Evolutionary conservation across 2,329 filamentous ascomycete species (phyloP), one percentile per base, ranked within the genome.

Genomic region (Nemania diffusa): DNA sequence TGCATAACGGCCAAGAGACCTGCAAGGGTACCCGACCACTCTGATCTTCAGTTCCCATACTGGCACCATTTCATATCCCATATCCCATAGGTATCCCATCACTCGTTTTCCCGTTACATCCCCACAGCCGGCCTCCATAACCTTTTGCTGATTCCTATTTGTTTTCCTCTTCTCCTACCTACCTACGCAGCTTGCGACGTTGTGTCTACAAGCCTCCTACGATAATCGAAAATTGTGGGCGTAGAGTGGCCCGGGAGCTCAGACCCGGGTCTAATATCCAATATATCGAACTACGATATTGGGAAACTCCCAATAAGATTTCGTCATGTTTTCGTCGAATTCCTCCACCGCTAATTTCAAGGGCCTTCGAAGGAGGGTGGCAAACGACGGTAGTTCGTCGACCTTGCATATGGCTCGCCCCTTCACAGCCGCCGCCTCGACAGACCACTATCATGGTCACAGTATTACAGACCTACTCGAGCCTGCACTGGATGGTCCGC

Each of bases 401-500:
- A 62, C 69, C 51, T 57, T 70, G 64, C 69, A 74, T 63, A 63
- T 63, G 42, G 32, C 68, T 57, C 69, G 68, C 42, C 69, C 68
- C 62, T 70, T 67, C 8, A 70, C 69, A 32, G 56, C 71, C 37
- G 56, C 71, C 37, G 59, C 66, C 46, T 66, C 69, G 56, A 53
- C 70, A 50, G 62, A 68, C 62, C 62, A 67, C 55, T 64, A 65
- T 57, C 53, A 66, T 37, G 57, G 57, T 26, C 55, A 71, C 40
- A 52, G 60, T 63, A 62, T 81, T 55, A 74, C 79, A 66, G 83
- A 85, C 65, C 80, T 86, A 61, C 78, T 90, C 64, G 87, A 85
- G 65, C 87, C 88, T 56, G 84, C 88, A 68, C 78, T 90, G 63
- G 86, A 90, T 72, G 85, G 86, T 20, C 87, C 88, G 46, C 87